Conservation (phyloP, 257 asterid genomes). For the Solanum piurae region DNA sequence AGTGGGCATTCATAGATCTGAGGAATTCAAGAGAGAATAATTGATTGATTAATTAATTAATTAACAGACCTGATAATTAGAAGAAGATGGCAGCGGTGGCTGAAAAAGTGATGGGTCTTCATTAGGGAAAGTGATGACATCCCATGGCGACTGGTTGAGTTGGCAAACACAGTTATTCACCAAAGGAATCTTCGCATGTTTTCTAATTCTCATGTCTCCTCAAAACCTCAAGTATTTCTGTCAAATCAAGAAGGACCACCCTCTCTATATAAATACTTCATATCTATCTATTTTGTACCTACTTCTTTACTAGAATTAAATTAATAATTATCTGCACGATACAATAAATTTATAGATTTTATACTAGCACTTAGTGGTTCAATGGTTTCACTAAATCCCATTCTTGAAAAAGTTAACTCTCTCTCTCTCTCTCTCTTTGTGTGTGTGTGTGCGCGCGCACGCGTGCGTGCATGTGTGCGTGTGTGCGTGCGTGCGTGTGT, state of each 20-base stretch:
- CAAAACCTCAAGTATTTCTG: not conserved
- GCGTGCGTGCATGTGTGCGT: too few species aligned
- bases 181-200: constrained; percentile 21
- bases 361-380: not conserved
- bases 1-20: constrained; percentile 20
- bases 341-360: too few species aligned
- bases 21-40: not conserved
- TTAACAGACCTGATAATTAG: constrained; percentile 14
- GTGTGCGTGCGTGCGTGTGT: too few species aligned
- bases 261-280: not conserved
- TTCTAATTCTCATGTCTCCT: constrained; percentile 33
- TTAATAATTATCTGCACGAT: not conserved
- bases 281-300: not conserved
- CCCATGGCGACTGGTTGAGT: constrained; percentile 61
- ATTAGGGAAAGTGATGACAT: constrained; percentile 45
- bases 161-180: constrained; percentile 14
- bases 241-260: not conserved
- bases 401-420: not conserved
- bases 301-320: too few species aligned
- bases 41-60: not conserved
- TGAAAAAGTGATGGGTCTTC: constrained; percentile 21
- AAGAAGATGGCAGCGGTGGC: constrained; percentile 6
- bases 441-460: too few species aligned
- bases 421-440: too few species aligned
- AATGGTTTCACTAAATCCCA: not conserved